Conservation (phyloP, 495 filamentous ascomycete genomes). For the Chaetomium cochliodes region DNA sequence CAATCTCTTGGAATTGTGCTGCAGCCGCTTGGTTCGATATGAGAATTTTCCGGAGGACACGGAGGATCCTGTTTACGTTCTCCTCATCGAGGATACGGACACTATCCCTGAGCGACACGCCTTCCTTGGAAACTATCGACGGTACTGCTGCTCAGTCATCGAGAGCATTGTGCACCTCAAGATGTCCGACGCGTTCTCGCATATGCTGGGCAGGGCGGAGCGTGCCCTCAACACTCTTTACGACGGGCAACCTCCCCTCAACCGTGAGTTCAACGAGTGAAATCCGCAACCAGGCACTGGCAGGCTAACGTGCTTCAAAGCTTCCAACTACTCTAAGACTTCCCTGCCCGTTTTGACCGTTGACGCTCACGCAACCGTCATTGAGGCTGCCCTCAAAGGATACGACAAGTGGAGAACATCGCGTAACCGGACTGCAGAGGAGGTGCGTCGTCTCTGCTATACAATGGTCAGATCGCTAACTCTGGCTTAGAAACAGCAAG, state of each 20-base stretch:
- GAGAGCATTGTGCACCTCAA: slow-evolving; percentile 77
- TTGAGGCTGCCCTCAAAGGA: slow-evolving; percentile 88
- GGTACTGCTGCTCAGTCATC: slow-evolving; percentile 82
- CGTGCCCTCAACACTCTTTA: slow-evolving; percentile 72
- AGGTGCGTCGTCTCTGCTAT: slow-evolving; percentile 42
- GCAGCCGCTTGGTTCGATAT: slow-evolving; percentile 73
- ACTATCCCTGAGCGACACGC: slow-evolving; percentile 92
- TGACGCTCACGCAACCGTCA: slow-evolving; percentile 85
- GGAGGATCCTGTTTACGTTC: slow-evolving; percentile 72
- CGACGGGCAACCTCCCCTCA: slow-evolving; percentile 64
- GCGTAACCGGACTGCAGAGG: slow-evolving; percentile 53
- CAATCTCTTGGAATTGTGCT: slow-evolving; percentile 75
- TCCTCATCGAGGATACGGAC: slow-evolving; percentile 89
- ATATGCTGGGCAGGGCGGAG: slow-evolving; percentile 78
- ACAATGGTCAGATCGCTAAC: slow-evolving; percentile 18
- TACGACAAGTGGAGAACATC: slow-evolving; percentile 74
- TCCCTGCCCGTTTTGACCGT: slow-evolving; percentile 73
- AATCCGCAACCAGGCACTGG: neutral
- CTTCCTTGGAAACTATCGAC: slow-evolving; percentile 94
- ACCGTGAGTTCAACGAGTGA: slow-evolving; percentile 49
- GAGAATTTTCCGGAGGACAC: slow-evolving; percentile 79
- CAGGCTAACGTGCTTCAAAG: slow-evolving; percentile 45
- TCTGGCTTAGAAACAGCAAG: slow-evolving; percentile 54
- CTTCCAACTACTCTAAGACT: slow-evolving; percentile 73
- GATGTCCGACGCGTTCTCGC: slow-evolving; percentile 78